Evolutionary conservation across 2,329 filamentous ascomycete genomes (phyloP), one percentile per base, ranked within the genome.

Genomic region (Cercospora zeina): DNA sequence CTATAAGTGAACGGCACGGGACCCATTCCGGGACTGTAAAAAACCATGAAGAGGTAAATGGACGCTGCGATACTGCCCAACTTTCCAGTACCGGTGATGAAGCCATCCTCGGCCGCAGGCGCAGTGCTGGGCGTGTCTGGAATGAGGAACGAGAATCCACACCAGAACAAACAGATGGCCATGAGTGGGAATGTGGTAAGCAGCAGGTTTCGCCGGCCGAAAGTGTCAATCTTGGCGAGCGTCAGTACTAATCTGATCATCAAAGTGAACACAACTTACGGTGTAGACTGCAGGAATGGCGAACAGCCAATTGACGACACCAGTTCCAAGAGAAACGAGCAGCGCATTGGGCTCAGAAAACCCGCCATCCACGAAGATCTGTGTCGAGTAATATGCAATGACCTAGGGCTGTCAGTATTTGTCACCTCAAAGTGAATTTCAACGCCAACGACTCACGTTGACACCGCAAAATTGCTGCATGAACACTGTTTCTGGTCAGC

Each of bases 151-250:
- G 73, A 76, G 54, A 77, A 72, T 72, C 80, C 66, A 13, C 77
- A 77, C 70, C 81, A 80, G 66, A 83, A 77, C 3, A 82, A 75
- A 65, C 79, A 79, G 3, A 81, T 74, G 1, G 73, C 67, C 77
- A 80, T 78, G 4, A 79, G 68, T 0, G 78, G 78, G 62, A 80
- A 80, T 1, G 77, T 80, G 1, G 73, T 75, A 0, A 80, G 74
- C 1, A 80, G 71, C 0, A 80, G 69, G 49, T 78, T 79, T 9
- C 78, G 76, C 3, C 78, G 76, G 7, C 78, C 78, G 36, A 78
- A 78, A 0, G 77, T 75, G 62, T 76, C 78, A 61, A 80, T 80
- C 58, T 2, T 77, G 78, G 59, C 75, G 76, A 37, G 77, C 71
- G 24, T 64, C 62, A 33, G 67, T 8, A 33, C 11, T 42, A 1